Conservation (phyloP, 129 eudicot genomes). For the Escallonia rubra region DNA sequence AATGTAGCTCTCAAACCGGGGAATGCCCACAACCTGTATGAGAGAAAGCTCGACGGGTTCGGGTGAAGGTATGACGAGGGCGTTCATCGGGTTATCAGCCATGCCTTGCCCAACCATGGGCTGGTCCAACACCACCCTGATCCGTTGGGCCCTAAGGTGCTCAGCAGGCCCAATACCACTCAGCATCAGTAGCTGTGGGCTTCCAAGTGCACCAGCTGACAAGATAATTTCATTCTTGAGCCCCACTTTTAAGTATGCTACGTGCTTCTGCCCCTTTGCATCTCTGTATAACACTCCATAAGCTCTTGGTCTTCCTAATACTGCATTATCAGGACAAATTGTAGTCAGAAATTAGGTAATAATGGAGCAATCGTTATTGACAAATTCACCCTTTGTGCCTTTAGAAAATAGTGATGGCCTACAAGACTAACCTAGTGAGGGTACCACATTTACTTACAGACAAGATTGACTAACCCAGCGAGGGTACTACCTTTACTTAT, state of each 20-base stretch:
- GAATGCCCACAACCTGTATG: slow-evolving; percentile 58
- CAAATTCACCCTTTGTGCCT: no score
- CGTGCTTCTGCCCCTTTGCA: slow-evolving; percentile 39
- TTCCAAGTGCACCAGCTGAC: slow-evolving; percentile 86
- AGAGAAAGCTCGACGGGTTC: slow-evolving; percentile 58
- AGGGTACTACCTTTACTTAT: no score
- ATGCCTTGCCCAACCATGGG: slow-evolving; percentile 77
- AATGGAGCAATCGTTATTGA: no score
- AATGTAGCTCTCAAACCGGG: slow-evolving; percentile 46
- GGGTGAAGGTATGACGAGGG: slow-evolving; percentile 40
- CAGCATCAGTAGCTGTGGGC: slow-evolving; percentile 73
- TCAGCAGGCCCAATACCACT: slow-evolving; percentile 71
- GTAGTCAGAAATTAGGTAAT: no score
- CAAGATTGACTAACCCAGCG: no score
- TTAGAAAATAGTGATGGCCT: no score
- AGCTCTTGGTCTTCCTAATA: slow-evolving; percentile 37
- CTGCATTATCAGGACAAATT: slow-evolving; percentile 20
- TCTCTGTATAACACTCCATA: slow-evolving; percentile 61
- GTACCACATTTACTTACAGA: no score
- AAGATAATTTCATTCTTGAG: slow-evolving; percentile 55
- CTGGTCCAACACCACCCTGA: slow-evolving; percentile 50
- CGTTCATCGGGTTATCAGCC: slow-evolving; percentile 77
- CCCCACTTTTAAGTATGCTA: slow-evolving; percentile 42
- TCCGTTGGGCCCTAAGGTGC: slow-evolving; percentile 44
- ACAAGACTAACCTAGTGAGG: no score